Evolutionary conservation across 768 basidiomycete genomes (phyloP), one percentile per base, ranked within the genome.

Genomic region (Panaeolus cyanescens): DNA sequence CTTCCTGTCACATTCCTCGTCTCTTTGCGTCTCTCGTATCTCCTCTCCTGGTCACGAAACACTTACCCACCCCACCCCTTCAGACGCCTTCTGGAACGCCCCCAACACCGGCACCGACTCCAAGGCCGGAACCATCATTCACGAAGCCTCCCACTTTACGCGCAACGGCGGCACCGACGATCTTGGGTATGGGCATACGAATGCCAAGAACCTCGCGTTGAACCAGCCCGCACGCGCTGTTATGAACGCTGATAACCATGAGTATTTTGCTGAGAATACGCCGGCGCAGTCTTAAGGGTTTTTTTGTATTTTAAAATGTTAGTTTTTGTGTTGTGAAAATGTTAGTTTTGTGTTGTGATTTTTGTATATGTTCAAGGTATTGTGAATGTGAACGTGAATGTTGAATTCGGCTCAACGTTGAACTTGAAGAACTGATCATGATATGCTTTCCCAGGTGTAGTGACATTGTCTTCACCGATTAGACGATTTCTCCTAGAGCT

Each of bases 201-300:
- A 64, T 1, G 76, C 76, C 37, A 75, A 79, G 72, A 54, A 68
- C 7, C 75, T 84, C 17, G 81, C 82, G 1, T 68, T 70, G 54
- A 77, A 74, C 65, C 70, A 73, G 68, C 72, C 80, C 7, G 34
- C 42, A 15, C n/a, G 70, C 19, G 81, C 82, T 6, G 69, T 81
- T 57, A 31, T 62, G 32, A 83, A 83, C 64, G 82, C 80, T 8
- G 82, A 83, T 67, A 76, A 69, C 56, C 80, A 83, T 65, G 82
- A 84, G 60, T 83, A 82, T 70, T 83, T 82, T 62, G 79, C 81
- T 5, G 81, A 83, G 75, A 83, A 83, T 67, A 75, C 72, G 69
- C 80, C 79, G 34, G 32, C 71, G 13, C 73, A 70, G 20, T 55
- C 55, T 5, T 55, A 55, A 34, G 34, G n/a, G n/a, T n/a, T n/a